Evolutionary conservation across 2,329 filamentous ascomycete genomes (phyloP), one percentile per base, ranked within the genome.

Genomic region (Cladosporium cucumerinum): DNA sequence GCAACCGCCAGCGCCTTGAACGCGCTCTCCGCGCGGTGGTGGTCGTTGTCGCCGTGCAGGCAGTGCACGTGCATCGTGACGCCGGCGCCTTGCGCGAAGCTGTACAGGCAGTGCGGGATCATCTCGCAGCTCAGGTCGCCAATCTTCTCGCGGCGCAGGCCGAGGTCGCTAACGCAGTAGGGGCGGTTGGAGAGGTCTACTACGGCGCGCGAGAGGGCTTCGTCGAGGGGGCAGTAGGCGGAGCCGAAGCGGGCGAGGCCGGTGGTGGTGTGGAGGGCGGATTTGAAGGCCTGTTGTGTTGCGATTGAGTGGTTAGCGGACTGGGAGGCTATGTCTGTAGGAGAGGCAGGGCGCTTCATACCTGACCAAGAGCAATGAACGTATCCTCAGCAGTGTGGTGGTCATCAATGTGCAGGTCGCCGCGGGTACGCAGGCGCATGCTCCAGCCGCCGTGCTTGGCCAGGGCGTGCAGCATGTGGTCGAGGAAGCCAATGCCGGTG

Each of bases 321-420:
- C 16, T 12, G 43, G 23, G 21, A 18, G 23, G 23, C 21, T 5
- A 12, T 57, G 49, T 49, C 30, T 14, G 18, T 52, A 8, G 28
- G 5, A 23, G 10, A n/a, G 25, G 7, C 6, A 34, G 48, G n/a
- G 48, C 10, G 1, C 2, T 5, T 26, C 64, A 61, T 54, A 65
- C 63, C 63, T 65, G 83, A 57, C 95, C 95, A 25, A 99, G 87
- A 16, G 94, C 92, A 70, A 99, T 89, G 80, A 92, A 97, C 66
- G 92, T 90, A 77, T 99, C 95, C 83, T 99, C 95, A 69, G 93
- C 90, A 10, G 94, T 97, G 85, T 99, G 95, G 82, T 99, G 95
- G 84, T 98, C 95, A 81, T 99, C 95, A 78, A 99, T 93, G 82
- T 96, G 91, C 61, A 98, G 81, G 80, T 99, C 95, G 63, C 95